Percentiles rank a stretch among this genome's conserved stretches.
These are phyloP conservation scores for Chrysosporium keratinophilum DNA, from an alignment of 2,329 filamentous ascomycete genomes.

Conservation along the genomic window DNA sequence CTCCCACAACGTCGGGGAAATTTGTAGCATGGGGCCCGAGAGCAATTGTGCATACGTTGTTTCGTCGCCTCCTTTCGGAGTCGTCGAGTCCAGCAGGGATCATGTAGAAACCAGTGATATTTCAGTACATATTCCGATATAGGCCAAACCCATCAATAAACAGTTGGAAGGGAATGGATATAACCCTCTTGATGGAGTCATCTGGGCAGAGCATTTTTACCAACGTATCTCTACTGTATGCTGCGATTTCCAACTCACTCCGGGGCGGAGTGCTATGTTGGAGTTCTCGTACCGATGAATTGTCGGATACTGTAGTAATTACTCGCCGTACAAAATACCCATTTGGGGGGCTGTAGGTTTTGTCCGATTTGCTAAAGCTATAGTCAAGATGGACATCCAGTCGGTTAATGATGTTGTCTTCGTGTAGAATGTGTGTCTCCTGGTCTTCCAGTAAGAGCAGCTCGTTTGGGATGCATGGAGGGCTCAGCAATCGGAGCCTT, in stretches of 20 bases:
- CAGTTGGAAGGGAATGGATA: neutral
- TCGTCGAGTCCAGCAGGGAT: neutral
- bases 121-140: neutral
- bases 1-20: neutral
- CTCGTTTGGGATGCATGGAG: too few species aligned
- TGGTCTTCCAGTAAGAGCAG: too few species aligned
- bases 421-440: too few species aligned
- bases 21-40: neutral
- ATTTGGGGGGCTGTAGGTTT: too few species aligned
- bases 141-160: slow-evolving; percentile 5
- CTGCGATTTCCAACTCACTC: neutral
- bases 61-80: neutral
- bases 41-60: neutral
- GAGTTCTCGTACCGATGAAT: too few species aligned
- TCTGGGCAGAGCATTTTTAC: neutral
- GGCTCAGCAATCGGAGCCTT: too few species aligned
- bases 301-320: too few species aligned
- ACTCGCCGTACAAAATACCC: too few species aligned
- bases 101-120: neutral
- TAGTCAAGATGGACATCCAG: too few species aligned
- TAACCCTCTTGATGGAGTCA: neutral
- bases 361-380: too few species aligned
- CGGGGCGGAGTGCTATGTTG: too few species aligned
- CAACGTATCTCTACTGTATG: neutral
- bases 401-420: too few species aligned